phyloP scores from a whole-genome alignment of 495 filamentous ascomycete species.

The Aspergillus asperescens region DNA sequence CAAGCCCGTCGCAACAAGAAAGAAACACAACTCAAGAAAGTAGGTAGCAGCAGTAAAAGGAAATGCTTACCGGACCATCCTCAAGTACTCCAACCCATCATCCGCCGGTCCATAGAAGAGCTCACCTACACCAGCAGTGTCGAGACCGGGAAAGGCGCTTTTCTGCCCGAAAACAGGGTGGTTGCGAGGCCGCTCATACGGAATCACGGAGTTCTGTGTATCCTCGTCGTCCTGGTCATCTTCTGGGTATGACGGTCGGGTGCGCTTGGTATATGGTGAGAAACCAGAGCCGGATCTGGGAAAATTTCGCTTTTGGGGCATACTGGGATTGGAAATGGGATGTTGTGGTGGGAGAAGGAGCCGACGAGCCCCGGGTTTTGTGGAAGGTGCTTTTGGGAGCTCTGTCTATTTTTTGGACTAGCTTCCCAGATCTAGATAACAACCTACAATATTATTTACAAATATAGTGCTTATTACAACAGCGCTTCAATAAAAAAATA shows the following conservation, averaged over 20 bases:
- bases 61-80: constrained; percentile 70
- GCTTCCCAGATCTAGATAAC: neutral
- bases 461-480: neutral
- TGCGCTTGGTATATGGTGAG: constrained; percentile 24
- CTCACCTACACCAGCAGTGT: constrained; percentile 46
- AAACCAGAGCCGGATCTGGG: constrained; percentile 18
- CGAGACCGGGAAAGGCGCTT: constrained; percentile 70
- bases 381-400: neutral
- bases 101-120: constrained; percentile 47
- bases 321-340: constrained; percentile 9
- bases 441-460: neutral
- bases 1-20: constrained; percentile 13
- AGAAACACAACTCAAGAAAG: constrained; percentile 1
- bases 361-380: neutral
- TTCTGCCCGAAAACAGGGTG: constrained; percentile 71
- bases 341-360: constrained; percentile 11
- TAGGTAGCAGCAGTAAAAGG: neutral
- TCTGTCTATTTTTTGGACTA: neutral
- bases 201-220: constrained; percentile 2
- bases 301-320: constrained; percentile 36
- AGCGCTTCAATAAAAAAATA: neutral
- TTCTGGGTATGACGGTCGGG: constrained; percentile 28
- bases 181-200: constrained; percentile 43
- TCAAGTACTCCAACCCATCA: constrained; percentile 70
- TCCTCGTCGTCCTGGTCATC: constrained; percentile 20